Conservation (phyloP, 2,329 filamentous ascomycete genomes). For the Fusarium sacchari region DNA sequence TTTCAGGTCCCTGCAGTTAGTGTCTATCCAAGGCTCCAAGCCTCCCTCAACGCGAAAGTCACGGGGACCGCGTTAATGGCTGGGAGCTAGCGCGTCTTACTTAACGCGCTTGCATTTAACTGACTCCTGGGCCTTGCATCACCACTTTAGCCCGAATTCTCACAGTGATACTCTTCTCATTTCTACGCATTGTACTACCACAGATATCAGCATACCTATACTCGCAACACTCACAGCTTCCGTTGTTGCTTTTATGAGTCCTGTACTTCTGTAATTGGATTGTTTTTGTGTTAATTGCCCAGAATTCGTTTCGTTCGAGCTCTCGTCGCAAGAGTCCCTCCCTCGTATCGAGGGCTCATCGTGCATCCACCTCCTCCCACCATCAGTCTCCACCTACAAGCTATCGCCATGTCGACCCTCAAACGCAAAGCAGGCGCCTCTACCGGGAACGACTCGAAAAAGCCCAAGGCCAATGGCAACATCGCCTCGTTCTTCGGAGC, state of each 20-base stretch:
- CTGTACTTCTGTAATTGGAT: not conserved
- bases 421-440: slow-evolving; percentile 73
- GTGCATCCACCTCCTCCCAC: slow-evolving; percentile 33
- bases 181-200: slow-evolving; percentile 2
- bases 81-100: slow-evolving; percentile 34
- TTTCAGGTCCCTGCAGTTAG: slow-evolving; percentile 9
- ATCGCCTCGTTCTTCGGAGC: slow-evolving; percentile 91
- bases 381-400: slow-evolving; percentile 29
- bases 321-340: slow-evolving; percentile 21
- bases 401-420: slow-evolving; percentile 61
- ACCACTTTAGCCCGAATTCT: slow-evolving; percentile 23
- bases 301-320: slow-evolving; percentile 29
- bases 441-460: slow-evolving; percentile 67
- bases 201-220: not conserved
- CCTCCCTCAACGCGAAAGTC: slow-evolving; percentile 38
- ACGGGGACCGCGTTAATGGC: slow-evolving; percentile 38
- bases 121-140: slow-evolving; percentile 31
- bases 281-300: slow-evolving; percentile 1
- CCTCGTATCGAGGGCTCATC: slow-evolving; percentile 22
- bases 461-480: slow-evolving; percentile 76
- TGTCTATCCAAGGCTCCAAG: slow-evolving; percentile 10
- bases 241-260: not conserved
- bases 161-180: slow-evolving; percentile 4
- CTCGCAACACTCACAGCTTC: not conserved
- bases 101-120: slow-evolving; percentile 27